Percentiles rank a stretch among this genome's conserved stretches.
Conservation (phyloP, 805 yeast species). For the Starmera pachycereana region DNA sequence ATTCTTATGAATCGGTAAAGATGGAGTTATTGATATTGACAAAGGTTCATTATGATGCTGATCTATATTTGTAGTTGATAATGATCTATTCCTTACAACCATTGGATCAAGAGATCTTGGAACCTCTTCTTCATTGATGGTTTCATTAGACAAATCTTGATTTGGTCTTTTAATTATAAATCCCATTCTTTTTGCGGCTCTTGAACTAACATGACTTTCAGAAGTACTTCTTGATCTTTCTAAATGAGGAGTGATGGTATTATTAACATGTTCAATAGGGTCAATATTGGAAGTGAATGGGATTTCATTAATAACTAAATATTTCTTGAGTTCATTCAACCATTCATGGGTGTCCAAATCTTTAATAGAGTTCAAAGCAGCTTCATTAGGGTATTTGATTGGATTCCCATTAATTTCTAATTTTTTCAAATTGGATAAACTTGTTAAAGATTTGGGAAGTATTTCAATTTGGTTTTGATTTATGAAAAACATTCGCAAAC, state of each 20-base stretch:
- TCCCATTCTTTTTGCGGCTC: slow-evolving; percentile 71
- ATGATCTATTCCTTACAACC: slow-evolving; percentile 13
- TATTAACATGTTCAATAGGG: slow-evolving; percentile 1
- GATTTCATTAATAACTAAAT: neutral
- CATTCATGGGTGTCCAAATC: slow-evolving; percentile 29
- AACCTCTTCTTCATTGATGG: slow-evolving; percentile 16
- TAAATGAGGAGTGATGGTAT: slow-evolving; percentile 4
- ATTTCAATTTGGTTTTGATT: slow-evolving; percentile 47
- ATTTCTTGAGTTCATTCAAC: slow-evolving; percentile 17
- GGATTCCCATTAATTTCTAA: slow-evolving; percentile 60
- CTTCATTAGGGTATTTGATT: slow-evolving; percentile 34
- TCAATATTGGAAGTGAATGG: neutral
- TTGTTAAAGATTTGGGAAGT: slow-evolving; percentile 42
- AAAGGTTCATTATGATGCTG: too few relatives aligned
- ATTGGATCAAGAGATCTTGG: slow-evolving; percentile 2
- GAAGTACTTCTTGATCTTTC: slow-evolving; percentile 27
- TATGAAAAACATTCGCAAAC: slow-evolving; percentile 49
- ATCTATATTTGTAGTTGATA: slow-evolving; percentile 6
- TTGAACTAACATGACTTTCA: slow-evolving; percentile 38
- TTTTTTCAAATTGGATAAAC: slow-evolving; percentile 40
- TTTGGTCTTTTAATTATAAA: slow-evolving; percentile 39
- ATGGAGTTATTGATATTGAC: too few relatives aligned
- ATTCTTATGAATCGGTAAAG: too few relatives aligned
- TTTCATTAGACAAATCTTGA: slow-evolving; percentile 13
- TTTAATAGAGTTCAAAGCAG: slow-evolving; percentile 35